Percentiles rank a stretch among this genome's conserved stretches.
Evolutionary conservation across 208 protist genomes (phyloP).

Genomic region (Leishmania lainsoni): DNA sequence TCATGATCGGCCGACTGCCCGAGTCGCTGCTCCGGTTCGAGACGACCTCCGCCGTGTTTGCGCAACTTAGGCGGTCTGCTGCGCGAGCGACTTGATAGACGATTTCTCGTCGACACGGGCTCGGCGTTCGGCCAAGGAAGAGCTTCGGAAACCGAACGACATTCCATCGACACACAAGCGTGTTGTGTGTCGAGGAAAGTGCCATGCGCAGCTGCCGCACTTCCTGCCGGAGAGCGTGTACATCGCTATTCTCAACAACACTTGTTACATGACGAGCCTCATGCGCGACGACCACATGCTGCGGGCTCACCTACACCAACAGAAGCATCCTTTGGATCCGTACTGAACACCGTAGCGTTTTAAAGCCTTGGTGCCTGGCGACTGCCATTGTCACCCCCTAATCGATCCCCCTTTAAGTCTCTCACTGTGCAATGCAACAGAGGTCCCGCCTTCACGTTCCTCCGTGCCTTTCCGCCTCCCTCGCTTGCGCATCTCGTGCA

Average conservation of each 20-base stretch:
- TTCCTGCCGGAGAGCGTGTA: conserved; percentile 46
- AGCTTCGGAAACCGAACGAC: not conserved
- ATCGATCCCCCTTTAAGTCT: not conserved
- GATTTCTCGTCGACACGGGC: conserved; percentile 20
- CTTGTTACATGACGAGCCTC: conserved; percentile 65
- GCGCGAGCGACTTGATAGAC: conserved; percentile 30
- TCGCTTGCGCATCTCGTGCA: not conserved
- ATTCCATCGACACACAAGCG: not conserved
- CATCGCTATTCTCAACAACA: conserved; percentile 59
- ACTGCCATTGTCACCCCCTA: not conserved
- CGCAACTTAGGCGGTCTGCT: conserved; percentile 22
- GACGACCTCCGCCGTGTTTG: conserved; percentile 34
- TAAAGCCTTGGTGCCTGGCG: not conserved
- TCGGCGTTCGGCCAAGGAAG: conserved; percentile 1
- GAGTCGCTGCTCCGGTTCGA: conserved; percentile 57
- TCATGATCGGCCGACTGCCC: conserved; percentile 52
- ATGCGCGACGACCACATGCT: conserved; percentile 52
- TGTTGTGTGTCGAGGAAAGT: not conserved
- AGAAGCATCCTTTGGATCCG: conserved; percentile 24
- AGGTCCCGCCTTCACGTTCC: not conserved
- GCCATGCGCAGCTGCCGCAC: conserved; percentile 18
- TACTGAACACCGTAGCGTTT: conserved; percentile 34
- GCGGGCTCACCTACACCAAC: conserved; percentile 46
- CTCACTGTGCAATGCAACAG: not conserved
- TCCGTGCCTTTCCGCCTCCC: not conserved